Base-by-base conservation (phyloP, 1,284 basidiomycete species). In the Anthracocystis panici-leucophaei region DNA sequence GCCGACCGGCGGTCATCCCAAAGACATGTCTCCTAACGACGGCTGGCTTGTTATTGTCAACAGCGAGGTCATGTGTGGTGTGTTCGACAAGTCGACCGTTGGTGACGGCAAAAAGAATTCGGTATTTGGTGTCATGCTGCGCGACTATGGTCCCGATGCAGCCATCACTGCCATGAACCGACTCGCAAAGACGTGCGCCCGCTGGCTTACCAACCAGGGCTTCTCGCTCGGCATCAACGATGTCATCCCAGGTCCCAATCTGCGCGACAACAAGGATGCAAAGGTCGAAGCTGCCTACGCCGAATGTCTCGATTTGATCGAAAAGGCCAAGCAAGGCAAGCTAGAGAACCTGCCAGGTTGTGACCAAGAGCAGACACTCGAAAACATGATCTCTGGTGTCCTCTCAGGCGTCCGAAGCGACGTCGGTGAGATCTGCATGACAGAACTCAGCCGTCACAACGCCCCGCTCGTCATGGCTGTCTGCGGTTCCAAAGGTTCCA, bases 31-130 rank as follows among this genome's bases (percentile, higher is more conserved):
- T 11, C 95, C 96, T 0, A 99, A 99, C 84, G 97, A 99, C 82
- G 96, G 96, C 1, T 99, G 94, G 91, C 90, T 99, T 33, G 97
- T 99, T 64, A 92, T 99, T 60, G 91, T 95, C 72, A 99, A 99
- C 86, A 95, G 93, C 84, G 95, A 99, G 86, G 95, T 99, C 83
- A 98, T 99, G 94, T 98, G 96, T 82, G 97, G 97, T 54, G 93
- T 96, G 10, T 97, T 99, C 90, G 97, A 99, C 88, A 99, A 99
- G 88, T 93, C 93, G 21, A 98, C 95, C 0, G 93, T 99, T 6
- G 97, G 97, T 64, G 93, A 94, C 82, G 97, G 97, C 60, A 99
- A 99, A 89, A 99, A 99, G 89, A 98, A 97, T 85, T 97, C 94
- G 2, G 94, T 99, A 40, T 99, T 99, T 82, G 96, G 96, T 73